Conservation (phyloP, 108 stramenopile species). For the Nannochloropsis granulata region DNA sequence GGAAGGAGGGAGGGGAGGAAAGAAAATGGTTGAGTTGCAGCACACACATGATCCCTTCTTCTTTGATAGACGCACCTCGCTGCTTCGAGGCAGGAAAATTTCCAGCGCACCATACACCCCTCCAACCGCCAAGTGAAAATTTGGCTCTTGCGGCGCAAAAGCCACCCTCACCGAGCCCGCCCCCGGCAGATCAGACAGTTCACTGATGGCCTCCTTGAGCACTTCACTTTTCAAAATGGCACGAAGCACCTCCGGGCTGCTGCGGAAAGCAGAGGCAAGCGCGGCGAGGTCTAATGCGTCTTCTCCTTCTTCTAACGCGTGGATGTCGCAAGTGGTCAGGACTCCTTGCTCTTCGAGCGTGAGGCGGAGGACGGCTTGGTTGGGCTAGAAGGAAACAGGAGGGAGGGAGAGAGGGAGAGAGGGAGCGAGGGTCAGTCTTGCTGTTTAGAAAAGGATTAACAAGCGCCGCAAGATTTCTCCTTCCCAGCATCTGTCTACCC, state of each 20-base stretch:
- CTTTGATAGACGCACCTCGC: not conserved
- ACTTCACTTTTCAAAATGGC: conserved; percentile 25
- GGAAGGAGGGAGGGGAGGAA: conserved; percentile 2
- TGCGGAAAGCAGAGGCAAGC: conserved; percentile 27
- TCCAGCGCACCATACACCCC: not conserved
- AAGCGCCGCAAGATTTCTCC: not conserved
- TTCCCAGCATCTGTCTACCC: not conserved
- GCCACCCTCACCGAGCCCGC: conserved; percentile 19
- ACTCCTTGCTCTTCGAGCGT: conserved; percentile 32
- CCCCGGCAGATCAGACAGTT: conserved; percentile 27
- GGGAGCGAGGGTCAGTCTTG: not conserved
- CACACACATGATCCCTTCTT: not conserved
- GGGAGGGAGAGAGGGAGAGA: too few species aligned
- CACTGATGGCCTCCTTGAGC: conserved; percentile 33
- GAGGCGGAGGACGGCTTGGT: conserved; percentile 21
- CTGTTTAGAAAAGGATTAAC: not conserved
- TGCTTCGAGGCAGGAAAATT: not conserved
- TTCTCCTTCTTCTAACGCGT: conserved; percentile 11
- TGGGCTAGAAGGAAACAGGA: not conserved
- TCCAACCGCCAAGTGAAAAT: conserved; percentile 20
- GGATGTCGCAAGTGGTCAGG: conserved; percentile 39
- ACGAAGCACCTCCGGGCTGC: conserved; percentile 11
- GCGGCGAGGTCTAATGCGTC: conserved; percentile 32
- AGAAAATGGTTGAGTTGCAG: not conserved
- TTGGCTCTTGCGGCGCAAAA: conserved; percentile 12